Evolutionary conservation across 768 basidiomycete species (phyloP).

Genomic region (Leucocoprinus leucothites): DNA sequence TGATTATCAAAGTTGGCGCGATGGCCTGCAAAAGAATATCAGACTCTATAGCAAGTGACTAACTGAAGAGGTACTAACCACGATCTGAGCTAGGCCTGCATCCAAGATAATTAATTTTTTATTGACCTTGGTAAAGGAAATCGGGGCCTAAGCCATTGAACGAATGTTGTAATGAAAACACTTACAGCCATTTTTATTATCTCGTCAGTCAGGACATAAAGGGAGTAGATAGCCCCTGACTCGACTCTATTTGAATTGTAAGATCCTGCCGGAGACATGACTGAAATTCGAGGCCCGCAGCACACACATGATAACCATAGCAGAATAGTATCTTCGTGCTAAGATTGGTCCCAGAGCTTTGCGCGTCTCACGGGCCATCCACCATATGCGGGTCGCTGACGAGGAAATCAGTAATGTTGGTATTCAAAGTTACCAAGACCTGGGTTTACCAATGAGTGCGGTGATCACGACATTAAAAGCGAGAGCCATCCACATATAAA

Average conservation of each 20-base stretch:
- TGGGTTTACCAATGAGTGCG: neutral
- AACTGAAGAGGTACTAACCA: constrained; percentile 18
- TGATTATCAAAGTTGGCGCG: constrained; percentile 29
- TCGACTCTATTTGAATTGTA: constrained; percentile 22
- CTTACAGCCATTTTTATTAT: constrained; percentile 18
- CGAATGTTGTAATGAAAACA: neutral
- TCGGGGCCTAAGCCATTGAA: neutral
- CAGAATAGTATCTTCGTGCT: constrained; percentile 21
- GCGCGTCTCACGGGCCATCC: constrained; percentile 25
- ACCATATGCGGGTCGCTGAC: constrained; percentile 29
- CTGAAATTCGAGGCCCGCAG: constrained; percentile 1
- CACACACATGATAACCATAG: constrained; percentile 26
- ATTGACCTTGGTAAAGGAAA: neutral
- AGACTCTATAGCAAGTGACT: neutral
- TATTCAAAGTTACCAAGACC: neutral
- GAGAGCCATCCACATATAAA: neutral
- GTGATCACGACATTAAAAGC: neutral
- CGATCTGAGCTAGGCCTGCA: constrained; percentile 24
- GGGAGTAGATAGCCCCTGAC: constrained; percentile 29
- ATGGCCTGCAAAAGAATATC: constrained; percentile 20
- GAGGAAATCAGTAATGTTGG: neutral
- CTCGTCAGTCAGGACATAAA: constrained; percentile 24
- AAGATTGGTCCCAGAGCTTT: constrained; percentile 21
- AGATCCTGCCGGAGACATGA: neutral
- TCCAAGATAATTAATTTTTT: constrained; percentile 12